Evolutionary conservation across 192 early-diverging fungal species (phyloP).

Genomic region (Mortierella alpina): DNA sequence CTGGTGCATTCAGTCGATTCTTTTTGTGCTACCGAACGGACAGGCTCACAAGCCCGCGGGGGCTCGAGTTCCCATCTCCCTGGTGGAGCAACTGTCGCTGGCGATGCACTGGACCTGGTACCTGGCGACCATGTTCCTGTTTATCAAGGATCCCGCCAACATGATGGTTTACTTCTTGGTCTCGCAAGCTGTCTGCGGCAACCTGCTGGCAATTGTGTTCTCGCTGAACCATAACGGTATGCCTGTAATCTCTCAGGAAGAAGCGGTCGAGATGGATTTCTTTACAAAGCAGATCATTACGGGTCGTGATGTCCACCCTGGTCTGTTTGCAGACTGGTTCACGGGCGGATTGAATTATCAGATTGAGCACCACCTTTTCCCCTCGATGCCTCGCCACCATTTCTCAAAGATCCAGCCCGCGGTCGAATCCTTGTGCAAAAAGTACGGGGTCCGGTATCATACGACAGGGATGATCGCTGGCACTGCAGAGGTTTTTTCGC

Average conservation of each 20-base stretch:
- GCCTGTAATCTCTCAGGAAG: constrained; percentile 76
- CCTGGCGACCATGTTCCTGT: constrained; percentile 62
- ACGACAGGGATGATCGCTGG: constrained; percentile 68
- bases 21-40: constrained; percentile 62
- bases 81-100: constrained; percentile 66
- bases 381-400: constrained; percentile 80
- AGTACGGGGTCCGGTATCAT: constrained; percentile 75
- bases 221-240: constrained; percentile 89
- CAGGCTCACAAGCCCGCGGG: constrained; percentile 58
- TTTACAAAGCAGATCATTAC: constrained; percentile 80
- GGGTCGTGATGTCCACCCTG: constrained; percentile 76
- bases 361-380: constrained; percentile 91
- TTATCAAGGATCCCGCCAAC: constrained; percentile 53
- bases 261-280: constrained; percentile 77
- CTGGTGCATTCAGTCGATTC: constrained; percentile 77
- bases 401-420: constrained; percentile 70
- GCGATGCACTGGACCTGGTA: constrained; percentile 78
- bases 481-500: constrained; percentile 68
- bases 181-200: constrained; percentile 74
- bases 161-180: constrained; percentile 69
- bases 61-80: constrained; percentile 51
- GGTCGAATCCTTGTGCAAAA: constrained; percentile 71
- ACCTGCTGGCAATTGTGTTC: constrained; percentile 80
- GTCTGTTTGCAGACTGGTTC: constrained; percentile 81
- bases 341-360: constrained; percentile 86